Conservation (phyloP, 1,284 basidiomycete genomes). For the Cryptococcus maquisensis region DNA sequence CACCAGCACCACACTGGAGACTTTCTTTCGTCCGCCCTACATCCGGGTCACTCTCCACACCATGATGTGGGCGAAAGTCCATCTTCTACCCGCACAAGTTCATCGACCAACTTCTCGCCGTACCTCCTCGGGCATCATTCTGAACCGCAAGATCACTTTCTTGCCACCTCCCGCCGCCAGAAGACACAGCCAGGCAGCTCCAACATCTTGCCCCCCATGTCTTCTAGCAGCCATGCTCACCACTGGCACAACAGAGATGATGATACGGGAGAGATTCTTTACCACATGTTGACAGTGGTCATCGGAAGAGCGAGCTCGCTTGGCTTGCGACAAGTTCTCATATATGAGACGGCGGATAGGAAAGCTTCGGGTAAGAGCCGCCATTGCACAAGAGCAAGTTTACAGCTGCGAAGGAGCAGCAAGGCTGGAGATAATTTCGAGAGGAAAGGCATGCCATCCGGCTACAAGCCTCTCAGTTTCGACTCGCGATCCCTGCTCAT, state of each 20-base stretch:
- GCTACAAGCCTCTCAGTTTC: conserved; percentile 6
- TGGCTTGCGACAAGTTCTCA: neutral
- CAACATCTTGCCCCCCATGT: neutral
- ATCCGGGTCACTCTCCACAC: no score
- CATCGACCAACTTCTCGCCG: neutral
- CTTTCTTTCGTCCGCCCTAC: no score
- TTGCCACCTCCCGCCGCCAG: neutral
- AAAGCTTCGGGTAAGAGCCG: neutral
- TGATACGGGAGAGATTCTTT: conserved; percentile 6
- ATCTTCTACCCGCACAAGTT: no score
- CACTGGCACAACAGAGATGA: neutral
- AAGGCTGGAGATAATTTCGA: neutral
- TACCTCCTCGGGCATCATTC: neutral
- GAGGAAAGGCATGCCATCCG: neutral
- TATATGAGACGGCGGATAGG: neutral
- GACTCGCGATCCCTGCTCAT: conserved; percentile 7
- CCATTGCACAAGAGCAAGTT: conserved; percentile 5
- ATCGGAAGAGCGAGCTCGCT: conserved; percentile 20
- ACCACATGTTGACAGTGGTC: conserved; percentile 11
- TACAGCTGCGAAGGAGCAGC: conserved; percentile 11
- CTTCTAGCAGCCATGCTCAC: neutral
- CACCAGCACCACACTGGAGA: no score
- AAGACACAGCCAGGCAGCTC: neutral
- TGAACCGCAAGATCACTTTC: neutral
- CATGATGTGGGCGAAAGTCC: no score